Conservation (phyloP, 2,329 filamentous ascomycete species). For the Rasamsonia emersonii region DNA sequence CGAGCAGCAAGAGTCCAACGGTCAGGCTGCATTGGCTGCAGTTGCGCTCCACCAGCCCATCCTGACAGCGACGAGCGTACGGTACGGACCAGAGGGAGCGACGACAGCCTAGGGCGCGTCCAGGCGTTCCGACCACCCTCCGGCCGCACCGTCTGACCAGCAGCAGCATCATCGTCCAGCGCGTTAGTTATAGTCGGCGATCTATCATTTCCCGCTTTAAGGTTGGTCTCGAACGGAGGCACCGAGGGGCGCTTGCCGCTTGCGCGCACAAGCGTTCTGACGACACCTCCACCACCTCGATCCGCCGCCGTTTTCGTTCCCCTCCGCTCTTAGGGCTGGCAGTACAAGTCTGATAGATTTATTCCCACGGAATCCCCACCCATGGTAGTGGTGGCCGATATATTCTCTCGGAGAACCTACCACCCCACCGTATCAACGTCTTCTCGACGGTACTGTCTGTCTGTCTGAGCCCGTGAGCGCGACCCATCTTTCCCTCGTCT, state of each 20-base stretch:
- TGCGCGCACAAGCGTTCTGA: constrained; percentile 20
- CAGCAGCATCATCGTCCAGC: too few relatives aligned
- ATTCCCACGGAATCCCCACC: constrained; percentile 15
- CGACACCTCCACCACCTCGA: constrained; percentile 22
- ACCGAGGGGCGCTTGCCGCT: constrained; percentile 24
- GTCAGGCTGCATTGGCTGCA: constrained; percentile 7
- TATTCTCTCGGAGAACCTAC: too few relatives aligned
- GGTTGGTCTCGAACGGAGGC: too few relatives aligned
- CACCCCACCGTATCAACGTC: too few relatives aligned
- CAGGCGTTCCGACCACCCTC: too few relatives aligned
- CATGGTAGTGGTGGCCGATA: constrained; percentile 12
- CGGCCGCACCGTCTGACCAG: too few relatives aligned
- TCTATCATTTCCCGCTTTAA: too few relatives aligned
- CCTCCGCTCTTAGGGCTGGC: constrained; percentile 13
- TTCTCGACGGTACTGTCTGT: too few relatives aligned
- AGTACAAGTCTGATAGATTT: constrained; percentile 8
- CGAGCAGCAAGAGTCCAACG: constrained; percentile 6
- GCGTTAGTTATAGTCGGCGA: too few relatives aligned
- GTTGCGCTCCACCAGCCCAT: constrained; percentile 8
- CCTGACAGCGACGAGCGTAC: background rate
- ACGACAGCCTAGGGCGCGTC: too few relatives aligned
- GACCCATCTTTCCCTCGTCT: constrained; percentile 17
- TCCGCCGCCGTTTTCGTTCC: constrained; percentile 21
- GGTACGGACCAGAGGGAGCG: background rate
- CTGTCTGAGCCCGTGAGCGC: too few relatives aligned